These are phyloP conservation scores for Fistulinella prunicolor DNA, from an alignment of 768 basidiomycete species.

Conservation along the genomic window DNA sequence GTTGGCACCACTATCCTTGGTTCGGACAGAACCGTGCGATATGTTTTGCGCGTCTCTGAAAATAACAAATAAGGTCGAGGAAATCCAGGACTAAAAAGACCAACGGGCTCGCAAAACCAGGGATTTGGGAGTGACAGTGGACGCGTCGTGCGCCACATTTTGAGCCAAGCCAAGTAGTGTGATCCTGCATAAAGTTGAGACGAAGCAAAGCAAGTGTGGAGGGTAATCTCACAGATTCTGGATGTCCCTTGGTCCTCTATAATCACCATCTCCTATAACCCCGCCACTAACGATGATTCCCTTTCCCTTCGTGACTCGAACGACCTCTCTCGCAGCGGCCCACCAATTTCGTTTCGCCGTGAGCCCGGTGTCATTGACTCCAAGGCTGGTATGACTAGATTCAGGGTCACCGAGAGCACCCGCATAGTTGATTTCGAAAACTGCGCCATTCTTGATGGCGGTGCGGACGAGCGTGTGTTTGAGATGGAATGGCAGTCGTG, in stretches of 20 bases:
- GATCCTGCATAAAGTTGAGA: conserved; percentile 41
- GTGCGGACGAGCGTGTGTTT: conserved; percentile 82
- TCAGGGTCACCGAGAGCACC: too few species aligned
- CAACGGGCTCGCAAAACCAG: conserved; percentile 70
- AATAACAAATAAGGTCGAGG: neutral
- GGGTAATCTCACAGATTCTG: conserved; percentile 61
- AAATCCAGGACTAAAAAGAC: conserved; percentile 24
- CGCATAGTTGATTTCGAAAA: conserved; percentile 78
- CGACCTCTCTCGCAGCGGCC: conserved; percentile 72
- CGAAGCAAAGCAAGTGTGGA: neutral
- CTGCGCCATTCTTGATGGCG: conserved; percentile 77
- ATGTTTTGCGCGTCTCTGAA: conserved; percentile 77
- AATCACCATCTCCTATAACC: conserved; percentile 54
- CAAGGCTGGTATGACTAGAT: too few species aligned
- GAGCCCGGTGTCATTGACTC: too few species aligned
- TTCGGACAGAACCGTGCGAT: conserved; percentile 75
- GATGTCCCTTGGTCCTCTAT: conserved; percentile 70
- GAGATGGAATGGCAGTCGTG: conserved; percentile 75
- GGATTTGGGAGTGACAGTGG: conserved; percentile 60
- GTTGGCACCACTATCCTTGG: conserved; percentile 60
- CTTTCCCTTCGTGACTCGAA: conserved; percentile 78
- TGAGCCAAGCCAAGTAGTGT: conserved; percentile 65
- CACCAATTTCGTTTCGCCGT: conserved; percentile 75
- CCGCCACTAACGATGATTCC: conserved; percentile 72
- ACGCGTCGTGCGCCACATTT: conserved; percentile 62